Evolutionary conservation across 768 basidiomycete species (phyloP).

Genomic region (Suillus clintonianus): DNA sequence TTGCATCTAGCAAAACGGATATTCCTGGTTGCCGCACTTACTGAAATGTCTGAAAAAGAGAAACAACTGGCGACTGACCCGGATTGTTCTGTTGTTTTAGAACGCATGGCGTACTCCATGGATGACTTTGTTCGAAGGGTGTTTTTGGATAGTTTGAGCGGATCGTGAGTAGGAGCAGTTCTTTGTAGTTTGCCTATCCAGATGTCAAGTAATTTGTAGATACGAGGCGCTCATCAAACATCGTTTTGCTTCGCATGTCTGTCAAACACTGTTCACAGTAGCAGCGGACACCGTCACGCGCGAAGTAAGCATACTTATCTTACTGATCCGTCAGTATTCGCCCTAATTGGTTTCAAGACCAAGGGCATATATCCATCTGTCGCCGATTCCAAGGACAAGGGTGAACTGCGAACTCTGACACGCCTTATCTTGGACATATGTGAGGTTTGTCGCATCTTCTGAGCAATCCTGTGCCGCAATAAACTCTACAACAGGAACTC

Average conservation of each 20-base stretch:
- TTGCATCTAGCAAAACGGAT: slow-evolving; percentile 60
- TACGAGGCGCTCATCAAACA: slow-evolving; percentile 69
- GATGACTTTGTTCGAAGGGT: slow-evolving; percentile 95
- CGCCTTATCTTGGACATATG: slow-evolving; percentile 64
- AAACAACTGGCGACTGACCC: slow-evolving; percentile 90
- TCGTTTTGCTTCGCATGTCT: slow-evolving; percentile 94
- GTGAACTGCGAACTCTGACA: slow-evolving; percentile 68
- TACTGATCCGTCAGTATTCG: not conserved
- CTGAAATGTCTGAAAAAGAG: slow-evolving; percentile 87
- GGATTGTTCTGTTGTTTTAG: slow-evolving; percentile 88
- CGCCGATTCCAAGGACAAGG: slow-evolving; percentile 50
- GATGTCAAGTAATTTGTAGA: slow-evolving; percentile 34
- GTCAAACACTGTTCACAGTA: slow-evolving; percentile 82
- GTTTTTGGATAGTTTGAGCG: slow-evolving; percentile 82
- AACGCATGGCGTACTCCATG: slow-evolving; percentile 90
- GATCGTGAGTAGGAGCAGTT: slow-evolving; percentile 65
- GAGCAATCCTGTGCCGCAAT: slow-evolving; percentile 13
- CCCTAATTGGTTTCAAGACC: slow-evolving; percentile 36
- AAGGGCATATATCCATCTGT: slow-evolving; percentile 54
- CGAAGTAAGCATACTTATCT: slow-evolving; percentile 49
- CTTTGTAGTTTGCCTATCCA: slow-evolving; percentile 8
- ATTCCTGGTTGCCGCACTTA: slow-evolving; percentile 80
- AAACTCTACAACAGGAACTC: slow-evolving; percentile 57
- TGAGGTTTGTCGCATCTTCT: slow-evolving; percentile 46
- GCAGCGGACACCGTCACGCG: slow-evolving; percentile 62